Evolutionary conservation across 2,329 filamentous ascomycete genomes (phyloP).

Genomic region (Fusarium begoniae): DNA sequence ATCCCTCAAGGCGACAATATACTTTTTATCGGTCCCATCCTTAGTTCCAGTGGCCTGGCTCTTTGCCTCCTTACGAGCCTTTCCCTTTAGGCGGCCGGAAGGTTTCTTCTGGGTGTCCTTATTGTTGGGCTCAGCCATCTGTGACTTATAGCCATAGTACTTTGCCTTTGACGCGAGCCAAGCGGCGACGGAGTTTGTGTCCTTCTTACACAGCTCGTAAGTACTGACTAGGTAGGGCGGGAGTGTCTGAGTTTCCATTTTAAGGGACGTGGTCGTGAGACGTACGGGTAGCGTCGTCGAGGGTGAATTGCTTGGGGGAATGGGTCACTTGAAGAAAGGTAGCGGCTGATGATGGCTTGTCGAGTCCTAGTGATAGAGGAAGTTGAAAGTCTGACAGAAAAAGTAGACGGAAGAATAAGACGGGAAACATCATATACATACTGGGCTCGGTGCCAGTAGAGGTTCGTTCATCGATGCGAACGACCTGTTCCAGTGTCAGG

Average conservation of each 20-base stretch:
- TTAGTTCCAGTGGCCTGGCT: neutral
- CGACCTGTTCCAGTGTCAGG: neutral
- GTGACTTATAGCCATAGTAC: neutral
- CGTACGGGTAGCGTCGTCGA: neutral
- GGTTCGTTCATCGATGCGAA: neutral
- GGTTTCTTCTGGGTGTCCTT: neutral
- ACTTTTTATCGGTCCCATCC: neutral
- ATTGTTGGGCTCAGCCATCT: fast-evolving
- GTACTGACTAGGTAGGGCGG: neutral
- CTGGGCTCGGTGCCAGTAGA: neutral
- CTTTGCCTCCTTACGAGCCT: neutral
- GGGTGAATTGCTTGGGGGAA: neutral
- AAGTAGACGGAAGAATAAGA: neutral
- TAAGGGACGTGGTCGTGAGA: neutral
- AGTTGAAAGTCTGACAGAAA: neutral
- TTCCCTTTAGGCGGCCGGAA: neutral
- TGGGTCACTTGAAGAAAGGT: neutral
- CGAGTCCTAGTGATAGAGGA: neutral
- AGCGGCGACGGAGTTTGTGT: neutral
- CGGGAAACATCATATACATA: neutral
- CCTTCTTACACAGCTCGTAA: neutral
- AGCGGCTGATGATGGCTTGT: neutral
- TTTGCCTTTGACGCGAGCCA: neutral
- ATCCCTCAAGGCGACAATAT: neutral
- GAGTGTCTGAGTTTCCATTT: too few species aligned